These are phyloP conservation scores for Fusarium pseudograminearum DNA, from an alignment of 2,329 filamentous ascomycete species.

Conservation along the genomic window DNA sequence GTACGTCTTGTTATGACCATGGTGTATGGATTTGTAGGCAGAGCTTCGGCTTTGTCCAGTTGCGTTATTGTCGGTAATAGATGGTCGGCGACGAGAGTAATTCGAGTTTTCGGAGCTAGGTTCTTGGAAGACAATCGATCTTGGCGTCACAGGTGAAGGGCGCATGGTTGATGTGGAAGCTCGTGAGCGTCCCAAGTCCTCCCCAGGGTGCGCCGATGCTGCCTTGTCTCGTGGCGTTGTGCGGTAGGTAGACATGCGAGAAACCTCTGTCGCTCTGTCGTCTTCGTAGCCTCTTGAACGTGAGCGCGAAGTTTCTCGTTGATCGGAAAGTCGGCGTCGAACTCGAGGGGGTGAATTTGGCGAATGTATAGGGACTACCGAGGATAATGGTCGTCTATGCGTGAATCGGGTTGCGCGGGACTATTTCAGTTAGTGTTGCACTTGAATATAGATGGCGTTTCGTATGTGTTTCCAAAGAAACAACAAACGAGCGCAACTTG, in stretches of 20 bases:
- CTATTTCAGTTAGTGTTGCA: slow-evolving; percentile 51
- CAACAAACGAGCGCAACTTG: slow-evolving; percentile 6
- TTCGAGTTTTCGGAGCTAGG: slow-evolving; percentile 46
- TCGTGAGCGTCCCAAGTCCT: slow-evolving; percentile 53
- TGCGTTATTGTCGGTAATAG: slow-evolving; percentile 61
- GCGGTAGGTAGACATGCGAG: slow-evolving; percentile 61
- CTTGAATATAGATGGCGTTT: slow-evolving; percentile 14
- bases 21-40: slow-evolving; percentile 55
- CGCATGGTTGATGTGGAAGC: slow-evolving; percentile 51
- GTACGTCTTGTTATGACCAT: slow-evolving; percentile 55
- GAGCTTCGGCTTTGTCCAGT: slow-evolving; percentile 57
- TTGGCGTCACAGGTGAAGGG: slow-evolving; percentile 62
- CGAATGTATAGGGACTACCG: slow-evolving; percentile 61
- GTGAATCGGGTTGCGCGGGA: slow-evolving; percentile 61
- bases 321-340: slow-evolving; percentile 68
- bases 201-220: slow-evolving; percentile 54
- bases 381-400: slow-evolving; percentile 66
- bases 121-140: slow-evolving; percentile 63
- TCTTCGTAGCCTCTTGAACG: slow-evolving; percentile 57
- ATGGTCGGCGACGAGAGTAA: slow-evolving; percentile 55
- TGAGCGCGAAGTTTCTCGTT: slow-evolving; percentile 60
- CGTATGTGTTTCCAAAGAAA: background rate
- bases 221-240: slow-evolving; percentile 58
- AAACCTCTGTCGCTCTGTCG: slow-evolving; percentile 56
- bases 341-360: slow-evolving; percentile 64